phyloP scores from a whole-genome alignment of 2,329 filamentous ascomycete genomes.

The Trichoderma gracile region DNA sequence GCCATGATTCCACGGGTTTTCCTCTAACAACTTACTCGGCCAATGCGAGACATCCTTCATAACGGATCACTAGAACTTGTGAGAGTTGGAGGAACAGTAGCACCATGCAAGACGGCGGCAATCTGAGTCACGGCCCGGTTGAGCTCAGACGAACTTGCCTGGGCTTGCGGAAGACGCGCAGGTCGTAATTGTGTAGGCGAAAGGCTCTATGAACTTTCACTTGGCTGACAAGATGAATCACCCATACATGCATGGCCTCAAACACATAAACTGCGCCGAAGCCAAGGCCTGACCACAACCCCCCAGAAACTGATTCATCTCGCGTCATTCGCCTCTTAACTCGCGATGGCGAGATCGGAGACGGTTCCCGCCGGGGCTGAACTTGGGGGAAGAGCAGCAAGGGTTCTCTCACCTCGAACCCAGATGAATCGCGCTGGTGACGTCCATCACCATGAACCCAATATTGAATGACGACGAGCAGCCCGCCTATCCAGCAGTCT shows the following conservation, averaged over 20 bases:
- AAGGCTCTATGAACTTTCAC: not conserved
- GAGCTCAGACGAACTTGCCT: not conserved
- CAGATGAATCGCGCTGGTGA: too few species aligned
- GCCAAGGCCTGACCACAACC: not conserved
- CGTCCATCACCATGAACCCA: not conserved
- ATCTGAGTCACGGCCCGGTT: constrained; percentile 10
- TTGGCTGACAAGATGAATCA: not conserved
- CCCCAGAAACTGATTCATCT: not conserved
- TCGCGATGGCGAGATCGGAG: not conserved
- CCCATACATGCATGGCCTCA: not conserved
- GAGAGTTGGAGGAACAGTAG: not conserved
- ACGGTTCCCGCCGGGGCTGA: not conserved
- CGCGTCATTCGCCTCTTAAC: constrained; percentile 1
- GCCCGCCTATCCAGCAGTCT: not conserved
- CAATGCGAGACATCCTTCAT: not conserved
- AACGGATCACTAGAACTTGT: too few species aligned
- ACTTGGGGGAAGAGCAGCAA: not conserved
- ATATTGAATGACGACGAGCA: not conserved
- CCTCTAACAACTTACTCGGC: not conserved
- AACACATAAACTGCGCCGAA: not conserved
- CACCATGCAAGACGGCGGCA: not conserved
- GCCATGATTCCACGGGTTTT: not conserved
- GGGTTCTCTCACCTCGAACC: too few species aligned
- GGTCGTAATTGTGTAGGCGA: not conserved
- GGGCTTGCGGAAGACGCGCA: not conserved